Evolutionary conservation across 371 early-diverging fungal genomes (phyloP), one percentile per base, ranked within the genome.

Genomic region (Mortierella sp.): DNA sequence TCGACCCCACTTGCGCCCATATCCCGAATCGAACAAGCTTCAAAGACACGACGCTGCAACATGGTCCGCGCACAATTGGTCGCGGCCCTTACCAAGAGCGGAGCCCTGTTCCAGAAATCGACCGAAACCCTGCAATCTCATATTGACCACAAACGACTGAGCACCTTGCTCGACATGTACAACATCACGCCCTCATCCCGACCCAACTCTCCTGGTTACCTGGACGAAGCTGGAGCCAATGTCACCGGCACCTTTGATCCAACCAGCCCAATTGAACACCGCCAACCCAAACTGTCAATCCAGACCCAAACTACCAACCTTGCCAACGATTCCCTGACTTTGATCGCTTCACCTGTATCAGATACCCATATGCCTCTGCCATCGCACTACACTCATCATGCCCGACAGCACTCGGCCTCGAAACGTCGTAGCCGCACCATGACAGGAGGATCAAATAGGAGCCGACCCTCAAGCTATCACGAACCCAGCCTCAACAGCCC

Each of bases 11-110:
- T 93, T 2, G 91, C 93, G 10, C 94, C 94, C 9, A 92, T 93
- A 42, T 92, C 93, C 19, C 92, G 94, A 13, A 94, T 94, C 42
- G 94, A 94, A 73, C 94, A 94, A 80, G 89, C 88, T 7, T 89
- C 90, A 24, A 90, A 91, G 57, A 84, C 89, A 42, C 90, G 91
- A 21, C 91, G 92, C 45, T 94, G 94, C 75, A 79, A 85, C 72
- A 79, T 80, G 38, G 82, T 89, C 24, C 84, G 89, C 50, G 88
- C 87, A 19, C 85, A 82, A 54, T 65, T 89, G 63, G 80, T 86
- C 71, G 77, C 80, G 8, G 76, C 80, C 26, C 79, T 86, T 31
- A 73, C 75, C 76, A 86, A 80, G 63, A 86, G 87, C 54, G 80
- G 80, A 0, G 78, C 80, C 11, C 74, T 86, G 48, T 86, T 86